Evolutionary conservation across 257 asterid species (phyloP).

Genomic region (Nemophila menziesii): DNA sequence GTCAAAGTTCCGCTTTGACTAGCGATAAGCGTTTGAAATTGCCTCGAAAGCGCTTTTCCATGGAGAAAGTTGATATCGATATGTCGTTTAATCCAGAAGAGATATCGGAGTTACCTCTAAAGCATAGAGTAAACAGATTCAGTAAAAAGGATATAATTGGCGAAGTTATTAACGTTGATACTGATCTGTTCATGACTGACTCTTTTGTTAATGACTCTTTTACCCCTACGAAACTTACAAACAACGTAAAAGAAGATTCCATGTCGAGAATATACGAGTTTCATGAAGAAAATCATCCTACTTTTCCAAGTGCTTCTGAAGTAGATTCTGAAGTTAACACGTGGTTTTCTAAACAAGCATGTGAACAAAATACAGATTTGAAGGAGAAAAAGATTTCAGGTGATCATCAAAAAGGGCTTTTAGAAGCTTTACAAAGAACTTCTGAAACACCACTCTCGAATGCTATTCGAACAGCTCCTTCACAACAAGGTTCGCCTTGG

Average conservation of each 20-base stretch:
- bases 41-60: conserved; percentile 29
- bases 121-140: conserved; percentile 19
- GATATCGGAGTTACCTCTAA: conserved; percentile 23
- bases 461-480: conserved; percentile 51
- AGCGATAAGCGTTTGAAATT: conserved; percentile 21
- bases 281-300: conserved; percentile 27
- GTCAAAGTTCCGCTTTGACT: conserved; percentile 20
- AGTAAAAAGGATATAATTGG: conserved; percentile 31
- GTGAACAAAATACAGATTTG: conserved; percentile 21
- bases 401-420: conserved; percentile 19
- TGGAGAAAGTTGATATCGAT: conserved; percentile 28
- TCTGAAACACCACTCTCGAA: conserved; percentile 57
- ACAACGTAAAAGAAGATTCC: conserved; percentile 30
- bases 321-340: conserved; percentile 31
- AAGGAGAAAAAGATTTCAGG: conserved; percentile 17
- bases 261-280: conserved; percentile 11
- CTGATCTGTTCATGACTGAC: conserved; percentile 28
- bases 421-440: conserved; percentile 23
- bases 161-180: conserved; percentile 56
- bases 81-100: conserved; percentile 24
- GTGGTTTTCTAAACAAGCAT: conserved; percentile 27
- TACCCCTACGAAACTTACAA: conserved; percentile 26
- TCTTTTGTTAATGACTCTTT: conserved; percentile 18
- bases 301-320: conserved; percentile 28
- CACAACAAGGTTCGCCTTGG: conserved; percentile 76